Base-by-base conservation (phyloP, 2,329 filamentous ascomycete genomes). In the Venturiaceae sp. region DNA sequence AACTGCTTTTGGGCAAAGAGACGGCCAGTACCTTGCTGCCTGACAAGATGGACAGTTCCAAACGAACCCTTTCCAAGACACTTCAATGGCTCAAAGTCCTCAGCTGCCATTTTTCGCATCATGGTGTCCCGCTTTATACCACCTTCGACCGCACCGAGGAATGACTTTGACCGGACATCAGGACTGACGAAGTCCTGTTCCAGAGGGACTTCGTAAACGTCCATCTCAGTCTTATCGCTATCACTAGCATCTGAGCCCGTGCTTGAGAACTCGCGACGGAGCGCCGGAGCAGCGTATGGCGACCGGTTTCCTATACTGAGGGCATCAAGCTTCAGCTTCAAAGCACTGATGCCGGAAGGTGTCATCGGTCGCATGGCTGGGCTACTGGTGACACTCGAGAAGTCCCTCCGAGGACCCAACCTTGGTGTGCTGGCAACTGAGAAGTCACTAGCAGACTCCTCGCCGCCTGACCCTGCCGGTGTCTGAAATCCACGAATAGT, bases 1-100 rank as follows among this genome's bases (percentile, higher is more conserved):
- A 99, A 94, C 74, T 97, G 92, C 77, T 99, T 99, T 76, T 99
- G 95, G 0, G 94, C 95, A 68, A 92, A 99, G 5, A 99, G 82
- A 46, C 89, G 86, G 44, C 94, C 94, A 1, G 92, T 96, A 32
- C 83, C 77, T 55, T 84, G 84, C 75, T 99, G 92, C 74, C 92
- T 94, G 61, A 99, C 95, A 30, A 99, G 81, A 50, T 96, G 77
- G 11, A 99, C 95, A 0, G 92, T 99, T 36, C 94, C 94, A 69
- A 94, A 99, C 14, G 94, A 91, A 53, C 94, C 94, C 70, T 97
- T 97, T 59, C 95, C 95, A 23, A 99, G 85, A 71, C 92, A 97
- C 54, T 90, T 88, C 55, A 99, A 76, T 11, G 88, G 84, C 67
- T 95, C 87, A 69, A 99, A 99, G 70, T 99, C 94, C 11, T 86